phyloP scores from a whole-genome alignment of 495 filamentous ascomycete genomes.

The Saxispiralis lemnorum region DNA sequence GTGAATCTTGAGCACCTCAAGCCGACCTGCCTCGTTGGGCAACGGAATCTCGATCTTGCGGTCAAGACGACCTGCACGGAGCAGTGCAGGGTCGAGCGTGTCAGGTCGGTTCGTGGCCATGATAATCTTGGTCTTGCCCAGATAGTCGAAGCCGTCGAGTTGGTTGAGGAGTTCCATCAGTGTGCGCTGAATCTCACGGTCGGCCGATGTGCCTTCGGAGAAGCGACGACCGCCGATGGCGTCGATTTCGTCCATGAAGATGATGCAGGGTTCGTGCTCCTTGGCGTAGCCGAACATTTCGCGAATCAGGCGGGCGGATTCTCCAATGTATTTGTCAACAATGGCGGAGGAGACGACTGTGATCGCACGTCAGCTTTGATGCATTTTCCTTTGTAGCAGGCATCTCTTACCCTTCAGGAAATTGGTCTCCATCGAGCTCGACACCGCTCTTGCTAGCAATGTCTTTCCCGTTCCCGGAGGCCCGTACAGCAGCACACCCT shows the following conservation, averaged over 20 bases:
- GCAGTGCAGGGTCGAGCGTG: slow-evolving; percentile 84
- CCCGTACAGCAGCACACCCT: slow-evolving; percentile 95
- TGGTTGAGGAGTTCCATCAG: slow-evolving; percentile 99
- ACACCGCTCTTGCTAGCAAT: slow-evolving; percentile 81
- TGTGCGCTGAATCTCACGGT: slow-evolving; percentile 96
- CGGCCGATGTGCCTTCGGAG: slow-evolving; percentile 94
- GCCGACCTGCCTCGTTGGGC: slow-evolving; percentile 92
- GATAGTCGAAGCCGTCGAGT: slow-evolving; percentile 96
- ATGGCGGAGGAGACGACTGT: slow-evolving; percentile 97
- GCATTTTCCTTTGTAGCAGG: slow-evolving; percentile 5
- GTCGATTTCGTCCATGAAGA: slow-evolving; percentile 99
- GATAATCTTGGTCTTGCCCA: slow-evolving; percentile 99
- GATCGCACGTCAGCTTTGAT: slow-evolving; percentile 17
- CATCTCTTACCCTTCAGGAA: slow-evolving; percentile 69
- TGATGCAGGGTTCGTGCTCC: slow-evolving; percentile 98
- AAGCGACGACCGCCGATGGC: slow-evolving; percentile 95
- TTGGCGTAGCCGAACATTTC: slow-evolving; percentile 99
- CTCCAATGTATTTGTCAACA: slow-evolving; percentile 98
- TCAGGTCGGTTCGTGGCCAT: slow-evolving; percentile 99
- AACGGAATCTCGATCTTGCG: slow-evolving; percentile 97
- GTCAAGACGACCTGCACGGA: slow-evolving; percentile 86
- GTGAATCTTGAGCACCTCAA: slow-evolving; percentile 99
- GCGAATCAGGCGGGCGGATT: slow-evolving; percentile 89
- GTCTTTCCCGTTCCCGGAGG: slow-evolving; percentile 97
- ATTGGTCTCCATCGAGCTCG: slow-evolving; percentile 93